A percentile compares a stretch with the other conserved stretches of the same genome.
Evolutionary conservation across 1,284 basidiomycete species (phyloP).

Genomic region (Malassezia nana): DNA sequence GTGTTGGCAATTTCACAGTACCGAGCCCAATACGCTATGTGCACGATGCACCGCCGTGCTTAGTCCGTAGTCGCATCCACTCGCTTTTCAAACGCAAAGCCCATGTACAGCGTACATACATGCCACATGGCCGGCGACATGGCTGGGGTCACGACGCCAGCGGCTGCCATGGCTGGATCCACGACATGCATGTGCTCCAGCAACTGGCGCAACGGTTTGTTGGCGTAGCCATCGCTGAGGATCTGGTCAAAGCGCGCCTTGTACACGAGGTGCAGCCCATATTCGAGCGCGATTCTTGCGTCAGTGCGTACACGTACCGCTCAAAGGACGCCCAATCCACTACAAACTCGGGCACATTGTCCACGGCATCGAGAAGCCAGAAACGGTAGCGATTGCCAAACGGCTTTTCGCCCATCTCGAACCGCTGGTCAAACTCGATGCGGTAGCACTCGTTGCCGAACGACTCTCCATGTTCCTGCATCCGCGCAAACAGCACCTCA

Average conservation of each 20-base stretch:
- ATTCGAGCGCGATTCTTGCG: slow-evolving; percentile 66
- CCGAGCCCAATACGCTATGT: slow-evolving; percentile 12
- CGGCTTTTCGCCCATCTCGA: slow-evolving; percentile 53
- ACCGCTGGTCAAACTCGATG: slow-evolving; percentile 64
- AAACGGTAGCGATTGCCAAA: slow-evolving; percentile 84
- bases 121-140: slow-evolving; percentile 42
- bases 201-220: slow-evolving; percentile 20
- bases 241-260: slow-evolving; percentile 62
- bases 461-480: slow-evolving; percentile 53
- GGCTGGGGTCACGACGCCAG: slow-evolving; percentile 14
- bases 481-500: slow-evolving; percentile 63
- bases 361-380: slow-evolving; percentile 84
- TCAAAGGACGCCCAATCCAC: slow-evolving; percentile 90
- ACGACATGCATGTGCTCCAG: slow-evolving; percentile 31
- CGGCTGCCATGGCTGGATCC: slow-evolving; percentile 14
- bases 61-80: neutral
- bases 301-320: slow-evolving; percentile 54
- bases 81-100: slow-evolving; percentile 42
- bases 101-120: slow-evolving; percentile 28
- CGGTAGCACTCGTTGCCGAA: slow-evolving; percentile 87
- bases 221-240: slow-evolving; percentile 24
- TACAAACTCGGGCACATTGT: slow-evolving; percentile 83
- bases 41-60: slow-evolving; percentile 6
- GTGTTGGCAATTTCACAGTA: slow-evolving; percentile 23
- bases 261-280: slow-evolving; percentile 65